Evolutionary conservation across 2,329 filamentous ascomycete genomes (phyloP).

Genomic region (Neurospora sp.): DNA sequence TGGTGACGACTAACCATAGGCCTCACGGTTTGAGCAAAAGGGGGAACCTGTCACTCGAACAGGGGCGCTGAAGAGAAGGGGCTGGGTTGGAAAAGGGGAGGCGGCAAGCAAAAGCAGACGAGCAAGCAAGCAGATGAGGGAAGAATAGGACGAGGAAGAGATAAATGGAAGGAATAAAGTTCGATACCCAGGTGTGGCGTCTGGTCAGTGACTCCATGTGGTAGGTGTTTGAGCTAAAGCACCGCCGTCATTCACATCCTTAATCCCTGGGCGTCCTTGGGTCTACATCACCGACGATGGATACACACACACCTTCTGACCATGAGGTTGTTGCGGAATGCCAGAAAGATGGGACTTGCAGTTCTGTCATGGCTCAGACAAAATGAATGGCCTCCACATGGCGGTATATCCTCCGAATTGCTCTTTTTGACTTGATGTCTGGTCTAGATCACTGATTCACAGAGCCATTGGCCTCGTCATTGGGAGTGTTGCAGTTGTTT

Average conservation of each 20-base stretch:
- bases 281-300: neutral
- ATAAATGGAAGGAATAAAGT: neutral
- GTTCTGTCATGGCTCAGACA: constrained; percentile 78
- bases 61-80: neutral
- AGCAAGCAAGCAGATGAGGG: neutral
- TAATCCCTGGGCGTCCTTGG: neutral
- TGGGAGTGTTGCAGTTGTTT: constrained; percentile 3
- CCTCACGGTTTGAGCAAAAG: neutral
- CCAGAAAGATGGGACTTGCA: constrained; percentile 71
- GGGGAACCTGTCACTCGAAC: neutral
- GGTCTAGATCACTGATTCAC: neutral
- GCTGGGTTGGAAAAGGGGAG: neutral
- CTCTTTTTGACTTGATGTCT: constrained; percentile 24
- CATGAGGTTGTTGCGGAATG: constrained; percentile 96
- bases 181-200: neutral
- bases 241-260: neutral
- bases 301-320: constrained; percentile 34
- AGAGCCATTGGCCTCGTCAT: constrained; percentile 7
- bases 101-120: neutral
- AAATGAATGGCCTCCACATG: constrained; percentile 81
- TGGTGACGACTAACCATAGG: neutral
- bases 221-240: neutral
- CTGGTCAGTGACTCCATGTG: neutral
- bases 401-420: constrained; percentile 62
- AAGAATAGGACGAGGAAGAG: neutral